Evolutionary conservation across 2,329 filamentous ascomycete species (phyloP).

Genomic region (Colletotrichum chlorophyti): DNA sequence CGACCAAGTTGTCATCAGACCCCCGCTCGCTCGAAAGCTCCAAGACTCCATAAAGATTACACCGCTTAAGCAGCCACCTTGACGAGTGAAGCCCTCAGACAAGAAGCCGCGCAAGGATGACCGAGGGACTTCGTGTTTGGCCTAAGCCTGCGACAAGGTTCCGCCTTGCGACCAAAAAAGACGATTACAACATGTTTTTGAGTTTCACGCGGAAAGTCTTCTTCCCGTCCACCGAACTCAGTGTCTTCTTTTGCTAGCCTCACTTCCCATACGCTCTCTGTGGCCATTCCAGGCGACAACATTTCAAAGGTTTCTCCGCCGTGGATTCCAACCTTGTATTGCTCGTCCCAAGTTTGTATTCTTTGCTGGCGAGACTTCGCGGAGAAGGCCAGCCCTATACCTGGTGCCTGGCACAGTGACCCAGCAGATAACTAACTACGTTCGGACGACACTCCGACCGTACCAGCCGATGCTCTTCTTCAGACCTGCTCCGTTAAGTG

Average conservation of each 20-base stretch:
- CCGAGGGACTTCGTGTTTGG: background rate
- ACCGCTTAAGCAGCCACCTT: background rate
- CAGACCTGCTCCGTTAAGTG: too few species aligned
- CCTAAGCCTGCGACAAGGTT: background rate
- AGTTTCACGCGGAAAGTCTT: conserved; percentile 12
- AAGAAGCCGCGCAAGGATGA: conserved; percentile 5
- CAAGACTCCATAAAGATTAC: background rate
- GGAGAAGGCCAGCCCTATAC: background rate
- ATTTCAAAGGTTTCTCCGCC: too few species aligned
- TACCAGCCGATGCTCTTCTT: background rate
- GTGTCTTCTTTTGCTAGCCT: too few species aligned
- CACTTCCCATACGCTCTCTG: too few species aligned
- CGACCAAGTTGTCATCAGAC: background rate
- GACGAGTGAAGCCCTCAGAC: background rate
- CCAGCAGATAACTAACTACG: background rate
- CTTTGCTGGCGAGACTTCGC: too few species aligned
- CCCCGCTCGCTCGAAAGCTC: background rate
- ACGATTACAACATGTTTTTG: background rate
- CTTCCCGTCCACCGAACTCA: too few species aligned
- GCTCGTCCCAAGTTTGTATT: too few species aligned
- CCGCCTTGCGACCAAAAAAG: background rate
- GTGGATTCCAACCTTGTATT: too few species aligned
- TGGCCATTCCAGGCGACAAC: background rate
- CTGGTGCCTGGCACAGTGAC: background rate
- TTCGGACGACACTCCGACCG: background rate